Evolutionary conservation across 371 early-diverging fungal species (phyloP), one percentile per base, ranked within the genome.

Genomic region (Lichtheimia ornata): DNA sequence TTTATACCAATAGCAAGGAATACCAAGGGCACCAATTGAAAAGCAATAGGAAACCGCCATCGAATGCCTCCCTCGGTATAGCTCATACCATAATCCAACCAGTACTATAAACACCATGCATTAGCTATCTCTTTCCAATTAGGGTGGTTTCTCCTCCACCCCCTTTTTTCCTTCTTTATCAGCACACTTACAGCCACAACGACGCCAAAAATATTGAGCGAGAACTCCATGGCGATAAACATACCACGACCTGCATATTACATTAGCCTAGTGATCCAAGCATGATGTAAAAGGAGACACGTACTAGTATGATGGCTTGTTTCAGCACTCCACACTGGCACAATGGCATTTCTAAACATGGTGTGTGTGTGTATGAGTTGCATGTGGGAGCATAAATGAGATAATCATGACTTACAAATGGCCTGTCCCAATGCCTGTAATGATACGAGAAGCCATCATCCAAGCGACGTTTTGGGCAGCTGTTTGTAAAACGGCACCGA

Each of bases 281-380:
- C 11, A 35, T 35, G 35, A 11, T n/a, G n/a, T 7, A 30, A 35
- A 35, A 35, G 28, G 7, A 35, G 11, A 11, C 4, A 35, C 77
- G 64, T 12, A 72, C 67, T 69, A 1, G 67, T 74, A 41, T 73
- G 74, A 63, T 70, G 72, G 4, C 74, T 71, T 0, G 69, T 71
- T 53, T 77, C 77, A 25, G 77, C 74, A 53, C 68, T 72, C 72
- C 72, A 74, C 2, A 74, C 74, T 27, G 74, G 74, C 11, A 74
- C 72, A 51, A 72, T 64, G 18, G 74, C 69, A 11, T 35, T 35
- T 35, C 35, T 71, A 20, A 35, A 35, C 35, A 35, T 35, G n/a
- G n/a, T n/a, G n/a, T n/a, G n/a, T 5, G 1, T 6, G 30, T 30
- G 0, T 28, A 11, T 35, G 35, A 25, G 17, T n/a, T 4, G 3